Evolutionary conservation across 768 basidiomycete genomes (phyloP).

Genomic region (Amanita molliuscula): DNA sequence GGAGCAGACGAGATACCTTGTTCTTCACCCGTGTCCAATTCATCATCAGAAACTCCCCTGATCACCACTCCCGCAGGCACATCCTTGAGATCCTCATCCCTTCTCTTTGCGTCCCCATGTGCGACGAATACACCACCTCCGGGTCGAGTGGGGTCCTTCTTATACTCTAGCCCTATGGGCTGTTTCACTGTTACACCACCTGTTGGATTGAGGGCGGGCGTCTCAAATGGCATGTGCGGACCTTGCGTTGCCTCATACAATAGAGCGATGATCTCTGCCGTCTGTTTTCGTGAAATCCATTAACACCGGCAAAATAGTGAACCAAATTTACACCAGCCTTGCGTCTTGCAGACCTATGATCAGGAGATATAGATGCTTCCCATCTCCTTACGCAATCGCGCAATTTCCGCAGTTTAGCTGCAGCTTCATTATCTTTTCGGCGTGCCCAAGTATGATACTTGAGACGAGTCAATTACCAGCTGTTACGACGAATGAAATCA

Average conservation of each 20-base stretch:
- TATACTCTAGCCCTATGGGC: slow-evolving; percentile 55
- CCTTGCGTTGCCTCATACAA: slow-evolving; percentile 92
- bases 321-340: slow-evolving; percentile 45
- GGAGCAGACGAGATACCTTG: slow-evolving; percentile 12
- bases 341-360: slow-evolving; percentile 90
- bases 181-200: slow-evolving; percentile 54
- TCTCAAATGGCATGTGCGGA: slow-evolving; percentile 37
- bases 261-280: slow-evolving; percentile 85
- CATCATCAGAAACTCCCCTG: slow-evolving; percentile 32
- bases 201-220: slow-evolving; percentile 67
- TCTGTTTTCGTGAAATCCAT: slow-evolving; percentile 32
- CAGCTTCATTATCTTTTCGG: slow-evolving; percentile 66
- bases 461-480: not conserved
- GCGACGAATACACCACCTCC: slow-evolving; percentile 86
- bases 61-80: slow-evolving; percentile 49
- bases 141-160: slow-evolving; percentile 69
- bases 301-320: not conserved
- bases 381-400: slow-evolving; percentile 80
- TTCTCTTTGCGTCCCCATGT: slow-evolving; percentile 29
- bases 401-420: slow-evolving; percentile 64
- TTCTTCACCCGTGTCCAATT: slow-evolving; percentile 23
- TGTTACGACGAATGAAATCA: slow-evolving; percentile 11
- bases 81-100: slow-evolving; percentile 37
- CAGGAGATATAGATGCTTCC: slow-evolving; percentile 80
- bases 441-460: slow-evolving; percentile 94